These are phyloP conservation scores for Teunomyces funiuensis DNA, from an alignment of 805 yeast species.

Conservation along the genomic window DNA sequence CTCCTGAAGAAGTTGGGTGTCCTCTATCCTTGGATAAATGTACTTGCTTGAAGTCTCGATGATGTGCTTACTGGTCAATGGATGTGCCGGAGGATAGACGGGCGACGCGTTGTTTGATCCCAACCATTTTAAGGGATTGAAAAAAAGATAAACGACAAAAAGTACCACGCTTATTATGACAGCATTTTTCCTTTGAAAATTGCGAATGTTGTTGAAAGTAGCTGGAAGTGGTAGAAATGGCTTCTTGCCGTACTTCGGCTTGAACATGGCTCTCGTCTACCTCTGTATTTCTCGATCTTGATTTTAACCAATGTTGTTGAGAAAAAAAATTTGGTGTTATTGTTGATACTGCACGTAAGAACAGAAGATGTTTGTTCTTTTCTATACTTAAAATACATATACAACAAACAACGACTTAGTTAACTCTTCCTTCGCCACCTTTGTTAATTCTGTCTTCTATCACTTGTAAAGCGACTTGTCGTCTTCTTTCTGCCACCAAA, in stretches of 20 bases:
- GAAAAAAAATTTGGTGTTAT: conserved; percentile 1
- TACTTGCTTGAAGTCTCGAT: conserved; percentile 51
- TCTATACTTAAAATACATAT: background rate
- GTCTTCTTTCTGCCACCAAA: conserved; percentile 69
- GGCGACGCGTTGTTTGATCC: background rate
- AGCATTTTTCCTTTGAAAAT: conserved; percentile 15
- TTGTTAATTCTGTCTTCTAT: conserved; percentile 60
- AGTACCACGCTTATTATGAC: conserved; percentile 13
- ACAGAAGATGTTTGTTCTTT: background rate
- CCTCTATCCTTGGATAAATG: conserved; percentile 75
- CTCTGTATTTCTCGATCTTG: conserved; percentile 3
- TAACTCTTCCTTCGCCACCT: conserved; percentile 9
- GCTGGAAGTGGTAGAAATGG: conserved; percentile 31
- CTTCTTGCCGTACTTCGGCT: conserved; percentile 26
- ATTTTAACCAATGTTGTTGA: conserved; percentile 1
- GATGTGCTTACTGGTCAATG: conserved; percentile 28
- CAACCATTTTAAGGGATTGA: conserved; percentile 20
- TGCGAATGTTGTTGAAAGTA: conserved; percentile 19
- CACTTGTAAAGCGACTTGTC: conserved; percentile 74
- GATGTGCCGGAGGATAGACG: conserved; percentile 32
- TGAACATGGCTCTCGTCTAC: conserved; percentile 18
- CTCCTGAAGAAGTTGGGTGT: conserved; percentile 60
- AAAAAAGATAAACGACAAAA: conserved; percentile 20
- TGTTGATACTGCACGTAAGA: background rate
- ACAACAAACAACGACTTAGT: conserved; percentile 1